These are phyloP conservation scores for Alternaria arbusti DNA, from an alignment of 2,329 filamentous ascomycete genomes.

Conservation along the genomic window DNA sequence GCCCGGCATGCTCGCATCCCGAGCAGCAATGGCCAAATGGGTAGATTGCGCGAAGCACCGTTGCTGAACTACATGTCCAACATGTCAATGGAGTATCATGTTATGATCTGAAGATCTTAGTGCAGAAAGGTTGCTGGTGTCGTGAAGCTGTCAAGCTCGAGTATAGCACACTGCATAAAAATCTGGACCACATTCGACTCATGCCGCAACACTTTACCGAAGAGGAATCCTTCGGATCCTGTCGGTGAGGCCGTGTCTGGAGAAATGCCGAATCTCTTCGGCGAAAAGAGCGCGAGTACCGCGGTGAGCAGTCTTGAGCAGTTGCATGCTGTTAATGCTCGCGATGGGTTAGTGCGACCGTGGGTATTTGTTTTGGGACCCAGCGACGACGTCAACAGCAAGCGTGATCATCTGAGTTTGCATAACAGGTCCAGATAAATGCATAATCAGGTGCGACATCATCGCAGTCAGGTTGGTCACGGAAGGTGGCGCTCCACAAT, in stretches of 20 bases:
- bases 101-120: neutral
- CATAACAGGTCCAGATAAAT: neutral
- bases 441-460: neutral
- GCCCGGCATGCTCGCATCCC: neutral
- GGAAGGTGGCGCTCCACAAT: slow-evolving; percentile 1
- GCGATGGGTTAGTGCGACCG: neutral
- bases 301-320: neutral
- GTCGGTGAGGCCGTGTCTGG: neutral
- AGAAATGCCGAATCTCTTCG: neutral
- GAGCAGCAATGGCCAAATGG: neutral
- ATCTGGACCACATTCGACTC: slow-evolving; percentile 3
- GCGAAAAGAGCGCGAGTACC: neutral
- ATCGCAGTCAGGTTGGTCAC: neutral
- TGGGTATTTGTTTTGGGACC: neutral
- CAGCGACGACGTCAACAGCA: neutral
- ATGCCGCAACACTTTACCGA: slow-evolving; percentile 7
- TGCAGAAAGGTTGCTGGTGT: neutral
- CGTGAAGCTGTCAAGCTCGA: slow-evolving; percentile 1
- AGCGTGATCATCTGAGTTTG: neutral
- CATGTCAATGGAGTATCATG: neutral
- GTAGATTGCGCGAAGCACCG: neutral
- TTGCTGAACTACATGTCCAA: neutral
- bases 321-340: neutral
- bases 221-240: slow-evolving; percentile 4
- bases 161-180: slow-evolving; percentile 1